Conservation (phyloP, 805 yeast species). For the Yueomyces sinensis region DNA sequence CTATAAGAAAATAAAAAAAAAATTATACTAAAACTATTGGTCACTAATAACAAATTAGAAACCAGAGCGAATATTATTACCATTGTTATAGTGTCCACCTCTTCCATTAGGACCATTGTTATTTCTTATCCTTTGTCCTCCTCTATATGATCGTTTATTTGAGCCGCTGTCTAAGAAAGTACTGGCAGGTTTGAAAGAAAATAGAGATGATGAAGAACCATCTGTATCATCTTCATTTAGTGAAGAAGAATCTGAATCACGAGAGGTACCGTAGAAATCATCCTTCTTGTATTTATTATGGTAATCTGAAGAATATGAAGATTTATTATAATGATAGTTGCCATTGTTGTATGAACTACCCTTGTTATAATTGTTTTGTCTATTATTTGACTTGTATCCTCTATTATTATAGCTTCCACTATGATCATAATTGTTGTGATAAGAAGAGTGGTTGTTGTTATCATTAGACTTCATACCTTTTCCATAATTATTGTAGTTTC, state of each 20-base stretch:
- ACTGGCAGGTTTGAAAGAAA: slow-evolving; percentile 20
- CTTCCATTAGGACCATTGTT: slow-evolving; percentile 1
- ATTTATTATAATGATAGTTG: no score
- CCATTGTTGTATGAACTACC: background rate
- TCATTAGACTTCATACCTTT: no score
- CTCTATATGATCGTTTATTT: slow-evolving; percentile 4
- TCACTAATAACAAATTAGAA: no score
- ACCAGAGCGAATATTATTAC: no score
- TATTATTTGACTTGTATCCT: background rate
- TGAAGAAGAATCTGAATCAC: no score
- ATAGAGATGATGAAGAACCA: slow-evolving; percentile 13
- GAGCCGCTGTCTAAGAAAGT: slow-evolving; percentile 13
- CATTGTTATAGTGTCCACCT: no score
- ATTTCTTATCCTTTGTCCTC: slow-evolving; percentile 5
- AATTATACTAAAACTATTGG: no score
- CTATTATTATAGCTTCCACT: background rate
- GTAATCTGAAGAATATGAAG: no score
- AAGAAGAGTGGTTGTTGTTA: no score
- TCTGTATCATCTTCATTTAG: slow-evolving; percentile 1
- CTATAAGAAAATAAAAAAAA: no score
- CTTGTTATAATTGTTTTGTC: background rate
- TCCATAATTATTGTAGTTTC: background rate
- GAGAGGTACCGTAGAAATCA: background rate
- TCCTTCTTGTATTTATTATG: background rate
- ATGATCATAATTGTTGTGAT: background rate